Evolutionary conservation across 2,329 filamentous ascomycete species (phyloP), one percentile per base, ranked within the genome.

Genomic region (Sarocladium strictum): DNA sequence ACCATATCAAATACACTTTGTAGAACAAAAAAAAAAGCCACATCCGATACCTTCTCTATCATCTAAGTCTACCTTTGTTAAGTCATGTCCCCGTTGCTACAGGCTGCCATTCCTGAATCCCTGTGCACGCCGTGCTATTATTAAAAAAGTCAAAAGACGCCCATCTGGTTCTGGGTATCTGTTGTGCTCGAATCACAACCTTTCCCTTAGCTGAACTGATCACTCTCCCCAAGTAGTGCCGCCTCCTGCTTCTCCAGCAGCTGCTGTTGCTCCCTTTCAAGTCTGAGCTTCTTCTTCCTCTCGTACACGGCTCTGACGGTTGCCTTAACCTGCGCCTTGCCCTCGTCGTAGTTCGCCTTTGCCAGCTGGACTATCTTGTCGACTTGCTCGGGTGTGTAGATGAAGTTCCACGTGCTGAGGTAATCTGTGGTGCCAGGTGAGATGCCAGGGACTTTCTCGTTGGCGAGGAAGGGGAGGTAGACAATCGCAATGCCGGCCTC

Each of bases 321-420:
- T 21, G 84, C 78, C 59, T 83, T 85, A 19, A 94, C 89, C 69
- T 89, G 84, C 55, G 89, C 87, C 51, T 82, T 81, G 1, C 93
- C 91, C 67, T 96, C 90, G 5, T 82, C 77, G 61, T 90, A 99
- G 69, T 99, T 99, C 11, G 90, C 90, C 54, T 84, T 79, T 1
- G 94, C 92, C 26, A 99, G 78, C 4, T 80, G 78, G 2, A 96
- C 87, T 0, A 96, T 90, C 24, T 83, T 81, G 62, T 97, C 92
- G 53, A 99, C 85, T 68, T 99, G 87, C 55, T 94, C 86, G 0
- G 91, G 86, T 2, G 89, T 95, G 69, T 97, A 99, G 27, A 97
- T 85, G 67, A 97, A 97, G 67, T 99, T 99, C 94, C 94, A 99
- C 0, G 94, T 99, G 61, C 85, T 90, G 75, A 97, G 84, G 70